Base-by-base conservation (phyloP, 78 protist species). In the Dictyostelium capitatum region DNA sequence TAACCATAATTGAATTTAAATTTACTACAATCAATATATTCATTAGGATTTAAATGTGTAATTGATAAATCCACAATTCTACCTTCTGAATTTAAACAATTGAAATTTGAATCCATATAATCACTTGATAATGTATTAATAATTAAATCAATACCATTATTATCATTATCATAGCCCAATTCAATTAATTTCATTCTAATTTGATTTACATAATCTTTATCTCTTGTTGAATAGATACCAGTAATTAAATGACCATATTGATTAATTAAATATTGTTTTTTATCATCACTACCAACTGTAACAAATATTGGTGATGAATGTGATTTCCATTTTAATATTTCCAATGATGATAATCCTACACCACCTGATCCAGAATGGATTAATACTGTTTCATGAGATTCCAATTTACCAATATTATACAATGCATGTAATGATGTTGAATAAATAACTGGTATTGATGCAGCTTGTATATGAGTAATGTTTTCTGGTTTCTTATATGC, bases 351-450 rank as follows among this genome's bases (percentile, higher is more conserved):
- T 11, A 83, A 25, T 41, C 91, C 91, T 19, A 83, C 78, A 83
- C 91, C 91, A 28, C 91, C 91, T 32, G 80, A 12, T 5, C 69
- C 91, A 50, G 79, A 37, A 25, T 83, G 91, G 47, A 83, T 83
- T 57, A 83, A 62, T 25, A 83, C 23, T n/a, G 79, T 15, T 46
- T 83, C 91, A 7, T 77, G 15, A 30, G 57, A 10, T 32, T 69
- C 47, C 3, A 69, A 47, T 23, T 15, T 10, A 25, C 67, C 72
- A 7, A 69, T 12, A 23, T n/a, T 37, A 46, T 47, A 57, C 14
- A 83, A 4, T 4, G 30, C 2, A 41, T 77, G 43, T 28, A 69
- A 83, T 6, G 48, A 30, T 46, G 91, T 67, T n/a, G 2, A 6
- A 41, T 64, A 83, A 11, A 69, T 10, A 1, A 59, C n/a, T 67